Conservation (phyloP, 192 early-diverging fungal species). For the Geranomyces michiganensis region DNA sequence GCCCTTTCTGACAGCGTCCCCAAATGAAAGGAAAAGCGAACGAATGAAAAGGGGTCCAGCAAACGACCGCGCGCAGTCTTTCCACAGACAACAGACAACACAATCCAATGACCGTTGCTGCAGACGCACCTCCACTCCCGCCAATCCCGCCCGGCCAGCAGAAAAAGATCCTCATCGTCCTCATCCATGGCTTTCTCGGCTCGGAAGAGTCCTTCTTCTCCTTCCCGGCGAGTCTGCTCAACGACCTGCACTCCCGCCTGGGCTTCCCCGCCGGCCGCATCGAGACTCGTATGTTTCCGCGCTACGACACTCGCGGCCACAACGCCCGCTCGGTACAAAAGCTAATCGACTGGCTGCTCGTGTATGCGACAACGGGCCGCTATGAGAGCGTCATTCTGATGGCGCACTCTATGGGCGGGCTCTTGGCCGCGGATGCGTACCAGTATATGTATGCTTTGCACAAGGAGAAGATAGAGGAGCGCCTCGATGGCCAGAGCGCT, state of each 20-base stretch:
- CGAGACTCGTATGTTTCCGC: constrained; percentile 35
- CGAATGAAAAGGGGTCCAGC: no score
- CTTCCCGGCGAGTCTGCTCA: constrained; percentile 42
- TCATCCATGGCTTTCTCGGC: constrained; percentile 59
- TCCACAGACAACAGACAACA: no score
- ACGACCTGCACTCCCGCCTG: constrained; percentile 7
- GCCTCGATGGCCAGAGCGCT: constrained; percentile 1
- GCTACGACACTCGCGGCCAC: constrained; percentile 47
- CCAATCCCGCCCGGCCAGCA: constrained; percentile 14
- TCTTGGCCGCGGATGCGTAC: constrained; percentile 48
- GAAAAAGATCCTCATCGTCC: constrained; percentile 40
- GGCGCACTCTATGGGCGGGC: constrained; percentile 56
- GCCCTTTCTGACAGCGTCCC: no score
- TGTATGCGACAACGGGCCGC: constrained; percentile 36
- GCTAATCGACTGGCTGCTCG: constrained; percentile 39
- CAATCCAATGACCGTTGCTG: not conserved
- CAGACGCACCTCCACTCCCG: constrained; percentile 18
- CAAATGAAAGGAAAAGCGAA: no score
- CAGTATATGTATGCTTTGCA: constrained; percentile 38
- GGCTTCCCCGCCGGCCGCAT: constrained; percentile 3
- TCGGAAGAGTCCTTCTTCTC: constrained; percentile 44
- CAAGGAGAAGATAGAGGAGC: constrained; percentile 18
- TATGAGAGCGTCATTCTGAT: constrained; percentile 46
- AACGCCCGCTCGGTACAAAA: constrained; percentile 31
- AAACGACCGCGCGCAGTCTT: no score